phyloP scores from a whole-genome alignment of 2,329 filamentous ascomycete genomes.

The Cryphonectria radicalis region DNA sequence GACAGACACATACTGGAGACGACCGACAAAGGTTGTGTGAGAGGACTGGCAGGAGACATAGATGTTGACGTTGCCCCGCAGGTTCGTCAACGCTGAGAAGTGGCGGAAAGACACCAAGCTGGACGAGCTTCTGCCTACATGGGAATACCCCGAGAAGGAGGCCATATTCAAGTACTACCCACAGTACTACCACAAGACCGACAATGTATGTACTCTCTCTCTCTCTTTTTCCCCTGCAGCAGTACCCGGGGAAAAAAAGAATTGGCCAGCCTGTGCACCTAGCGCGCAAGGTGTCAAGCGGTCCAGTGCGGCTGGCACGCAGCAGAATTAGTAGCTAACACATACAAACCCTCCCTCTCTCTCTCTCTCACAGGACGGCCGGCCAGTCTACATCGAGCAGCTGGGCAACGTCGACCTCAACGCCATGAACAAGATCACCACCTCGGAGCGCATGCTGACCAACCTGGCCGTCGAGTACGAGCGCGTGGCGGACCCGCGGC shows the following conservation, averaged over 20 bases:
- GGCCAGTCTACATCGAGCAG: conserved; percentile 96
- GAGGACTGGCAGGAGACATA: not conserved
- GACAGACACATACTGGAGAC: not conserved
- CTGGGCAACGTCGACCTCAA: conserved; percentile 90
- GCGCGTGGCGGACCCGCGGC: conserved; percentile 87
- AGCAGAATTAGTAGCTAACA: conserved; percentile 1
- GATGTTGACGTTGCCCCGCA: conserved; percentile 43
- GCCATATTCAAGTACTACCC: conserved; percentile 90
- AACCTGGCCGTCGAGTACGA: conserved; percentile 99
- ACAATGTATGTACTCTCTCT: conserved; percentile 63
- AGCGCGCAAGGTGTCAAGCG: not conserved
- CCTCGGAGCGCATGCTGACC: conserved; percentile 88
- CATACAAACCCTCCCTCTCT: too few relatives aligned
- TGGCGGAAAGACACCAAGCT: conserved; percentile 89
- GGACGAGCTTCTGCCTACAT: conserved; percentile 77
- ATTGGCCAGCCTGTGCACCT: not conserved
- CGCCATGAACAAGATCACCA: conserved; percentile 92
- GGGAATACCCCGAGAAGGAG: conserved; percentile 85
- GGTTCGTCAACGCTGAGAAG: conserved; percentile 88
- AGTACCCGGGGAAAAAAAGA: not conserved
- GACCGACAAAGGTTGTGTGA: not conserved
- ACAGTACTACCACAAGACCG: conserved; percentile 98
- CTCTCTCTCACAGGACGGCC: conserved; percentile 72
- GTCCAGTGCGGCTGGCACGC: not conserved
- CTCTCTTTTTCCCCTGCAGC: too few relatives aligned